Evolutionary conservation across 768 basidiomycete genomes (phyloP).

Genomic region (Podaxis sp.): DNA sequence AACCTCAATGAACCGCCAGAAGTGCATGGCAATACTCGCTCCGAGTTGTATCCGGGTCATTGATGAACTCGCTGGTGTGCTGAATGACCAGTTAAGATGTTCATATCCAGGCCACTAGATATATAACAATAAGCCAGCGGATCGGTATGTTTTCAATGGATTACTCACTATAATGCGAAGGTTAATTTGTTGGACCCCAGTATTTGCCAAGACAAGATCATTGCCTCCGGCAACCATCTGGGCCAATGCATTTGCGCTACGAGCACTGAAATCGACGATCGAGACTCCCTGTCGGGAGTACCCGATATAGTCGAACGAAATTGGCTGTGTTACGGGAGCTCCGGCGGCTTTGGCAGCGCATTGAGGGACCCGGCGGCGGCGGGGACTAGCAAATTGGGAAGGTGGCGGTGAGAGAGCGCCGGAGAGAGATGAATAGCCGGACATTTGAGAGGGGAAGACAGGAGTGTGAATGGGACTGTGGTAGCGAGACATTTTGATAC

Average conservation of each 20-base stretch:
- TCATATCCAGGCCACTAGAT: conserved; percentile 17
- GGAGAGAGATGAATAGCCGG: conserved; percentile 27
- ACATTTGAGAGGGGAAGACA: conserved; percentile 26
- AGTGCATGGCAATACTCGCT: conserved; percentile 5
- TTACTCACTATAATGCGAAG: conserved; percentile 15
- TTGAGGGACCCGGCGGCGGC: conserved; percentile 38
- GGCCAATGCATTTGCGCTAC: conserved; percentile 32
- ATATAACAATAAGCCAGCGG: background rate
- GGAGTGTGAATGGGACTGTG: conserved; percentile 44
- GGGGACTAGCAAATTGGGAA: conserved; percentile 27
- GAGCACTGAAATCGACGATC: conserved; percentile 42
- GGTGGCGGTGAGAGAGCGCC: conserved; percentile 22
- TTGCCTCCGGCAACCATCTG: conserved; percentile 15
- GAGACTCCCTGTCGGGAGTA: conserved; percentile 40
- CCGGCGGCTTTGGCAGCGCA: conserved; percentile 20
- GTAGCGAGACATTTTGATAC: conserved; percentile 22
- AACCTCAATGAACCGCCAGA: conserved; percentile 35
- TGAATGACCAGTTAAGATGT: conserved; percentile 13
- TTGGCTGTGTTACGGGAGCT: conserved; percentile 23
- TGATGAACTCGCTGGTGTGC: conserved; percentile 3
- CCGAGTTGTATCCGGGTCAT: conserved; percentile 15
- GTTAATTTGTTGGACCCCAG: conserved; percentile 5
- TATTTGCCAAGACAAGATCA: conserved; percentile 5
- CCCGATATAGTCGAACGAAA: conserved; percentile 42
- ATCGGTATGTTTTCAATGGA: too few relatives aligned